phyloP scores from a whole-genome alignment of 768 basidiomycete species.

The Xerocomellus dryophilus region DNA sequence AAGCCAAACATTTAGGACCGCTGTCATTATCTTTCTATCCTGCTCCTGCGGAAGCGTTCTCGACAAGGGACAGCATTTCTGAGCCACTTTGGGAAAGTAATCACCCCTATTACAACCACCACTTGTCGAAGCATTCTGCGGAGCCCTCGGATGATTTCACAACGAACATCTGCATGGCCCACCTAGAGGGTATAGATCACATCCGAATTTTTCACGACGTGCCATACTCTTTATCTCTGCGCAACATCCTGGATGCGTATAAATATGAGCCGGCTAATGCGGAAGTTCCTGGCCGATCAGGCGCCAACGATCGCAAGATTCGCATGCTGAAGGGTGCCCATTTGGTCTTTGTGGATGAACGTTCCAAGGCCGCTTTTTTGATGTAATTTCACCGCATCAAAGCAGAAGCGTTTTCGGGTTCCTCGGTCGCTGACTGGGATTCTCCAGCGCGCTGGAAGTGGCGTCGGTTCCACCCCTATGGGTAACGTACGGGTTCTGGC shows the following conservation, averaged over 20 bases:
- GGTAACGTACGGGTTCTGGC: not conserved
- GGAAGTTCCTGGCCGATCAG: constrained; percentile 22
- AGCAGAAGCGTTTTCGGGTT: constrained; percentile 14
- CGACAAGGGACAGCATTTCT: constrained; percentile 12
- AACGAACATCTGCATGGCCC: constrained; percentile 16
- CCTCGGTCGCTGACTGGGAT: constrained; percentile 13
- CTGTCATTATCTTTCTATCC: constrained; percentile 50
- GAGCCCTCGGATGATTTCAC: constrained; percentile 8
- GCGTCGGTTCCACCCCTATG: constrained; percentile 21
- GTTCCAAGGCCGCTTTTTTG: constrained; percentile 42
- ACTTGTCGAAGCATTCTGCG: constrained; percentile 9
- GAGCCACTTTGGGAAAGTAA: constrained; percentile 27
- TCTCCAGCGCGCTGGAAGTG: constrained; percentile 20
- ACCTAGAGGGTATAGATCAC: constrained; percentile 41
- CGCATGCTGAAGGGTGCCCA: constrained; percentile 47
- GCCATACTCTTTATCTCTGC: constrained; percentile 43
- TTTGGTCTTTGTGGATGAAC: constrained; percentile 48
- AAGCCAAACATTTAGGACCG: constrained; percentile 39
- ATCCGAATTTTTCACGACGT: constrained; percentile 63
- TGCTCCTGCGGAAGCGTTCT: constrained; percentile 18
- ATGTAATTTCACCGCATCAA: constrained; percentile 29
- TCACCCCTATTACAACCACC: constrained; percentile 19
- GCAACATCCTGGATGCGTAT: constrained; percentile 53
- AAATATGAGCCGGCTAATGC: constrained; percentile 26
- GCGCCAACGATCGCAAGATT: constrained; percentile 35